A percentile compares a stretch with the other conserved stretches of the same genome.
phyloP scores from a whole-genome alignment of 805 yeast genomes.

The Groenewaldozyma tartarivorans region DNA sequence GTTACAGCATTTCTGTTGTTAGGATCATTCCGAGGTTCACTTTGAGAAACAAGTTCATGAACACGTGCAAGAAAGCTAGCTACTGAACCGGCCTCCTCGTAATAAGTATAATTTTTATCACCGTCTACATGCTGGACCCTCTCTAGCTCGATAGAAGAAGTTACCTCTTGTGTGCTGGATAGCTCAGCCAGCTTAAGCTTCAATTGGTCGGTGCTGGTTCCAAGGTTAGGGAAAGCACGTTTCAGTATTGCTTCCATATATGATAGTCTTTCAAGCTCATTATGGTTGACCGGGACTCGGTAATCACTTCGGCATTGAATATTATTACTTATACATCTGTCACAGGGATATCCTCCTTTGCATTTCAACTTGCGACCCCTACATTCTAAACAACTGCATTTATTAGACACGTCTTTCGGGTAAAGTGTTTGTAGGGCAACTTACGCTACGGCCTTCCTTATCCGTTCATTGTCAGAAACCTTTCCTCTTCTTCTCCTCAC shows the following conservation, averaged over 20 bases:
- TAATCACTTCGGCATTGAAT: not conserved
- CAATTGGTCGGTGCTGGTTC: not conserved
- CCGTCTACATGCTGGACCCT: not conserved
- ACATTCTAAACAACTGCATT: slow-evolving; percentile 3
- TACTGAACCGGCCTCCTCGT: not conserved
- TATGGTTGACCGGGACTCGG: not conserved
- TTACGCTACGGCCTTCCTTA: slow-evolving; percentile 5
- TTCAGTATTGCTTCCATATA: not conserved
- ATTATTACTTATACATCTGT: slow-evolving; percentile 1
- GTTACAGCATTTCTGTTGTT: not conserved
- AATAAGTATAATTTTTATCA: not conserved
- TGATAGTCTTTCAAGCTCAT: not conserved
- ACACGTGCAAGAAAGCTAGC: slow-evolving; percentile 3
- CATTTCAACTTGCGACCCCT: slow-evolving; percentile 1
- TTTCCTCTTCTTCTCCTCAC: not conserved
- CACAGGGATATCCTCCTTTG: slow-evolving; percentile 3
- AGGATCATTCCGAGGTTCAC: not conserved
- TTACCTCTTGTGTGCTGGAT: not conserved
- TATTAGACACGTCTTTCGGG: not conserved
- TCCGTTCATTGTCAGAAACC: not conserved
- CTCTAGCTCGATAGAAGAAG: not conserved
- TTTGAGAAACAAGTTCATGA: slow-evolving; percentile 1
- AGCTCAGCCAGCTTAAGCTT: not conserved
- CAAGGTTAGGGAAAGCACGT: not conserved
- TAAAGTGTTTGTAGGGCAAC: not conserved